A percentile compares a stretch with the other conserved stretches of the same genome.
Evolutionary conservation across 2,329 filamentous ascomycete genomes (phyloP).

Genomic region (Trichoderma brevicompactum): DNA sequence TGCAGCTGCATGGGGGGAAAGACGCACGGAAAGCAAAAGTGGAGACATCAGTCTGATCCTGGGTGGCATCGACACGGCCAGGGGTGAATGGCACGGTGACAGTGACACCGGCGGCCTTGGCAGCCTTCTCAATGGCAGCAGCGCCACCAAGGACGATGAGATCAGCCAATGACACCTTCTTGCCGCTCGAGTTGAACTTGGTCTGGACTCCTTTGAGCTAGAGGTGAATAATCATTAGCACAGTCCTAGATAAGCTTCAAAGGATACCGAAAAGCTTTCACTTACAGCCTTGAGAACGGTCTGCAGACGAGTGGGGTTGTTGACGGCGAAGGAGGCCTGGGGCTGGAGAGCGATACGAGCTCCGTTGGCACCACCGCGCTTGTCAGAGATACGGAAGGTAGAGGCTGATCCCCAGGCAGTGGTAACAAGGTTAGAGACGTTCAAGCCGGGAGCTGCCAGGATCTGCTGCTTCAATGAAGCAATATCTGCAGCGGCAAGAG

Average conservation of each 20-base stretch:
- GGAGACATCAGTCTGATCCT: slow-evolving; percentile 70
- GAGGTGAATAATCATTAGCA: background rate
- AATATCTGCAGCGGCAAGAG: slow-evolving; percentile 65
- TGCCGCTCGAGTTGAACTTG: slow-evolving; percentile 63
- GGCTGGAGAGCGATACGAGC: slow-evolving; percentile 75
- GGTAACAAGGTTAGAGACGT: slow-evolving; percentile 63
- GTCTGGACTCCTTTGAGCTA: slow-evolving; percentile 55
- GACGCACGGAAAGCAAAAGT: slow-evolving; percentile 58
- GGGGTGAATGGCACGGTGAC: slow-evolving; percentile 72
- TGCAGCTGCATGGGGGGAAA: background rate
- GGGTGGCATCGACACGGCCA: slow-evolving; percentile 70
- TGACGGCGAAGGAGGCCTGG: slow-evolving; percentile 71
- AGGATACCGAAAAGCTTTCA: background rate
- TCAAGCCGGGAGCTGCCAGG: slow-evolving; percentile 59
- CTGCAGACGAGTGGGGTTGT: slow-evolving; percentile 69
- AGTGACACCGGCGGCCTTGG: slow-evolving; percentile 49
- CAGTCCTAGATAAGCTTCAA: background rate
- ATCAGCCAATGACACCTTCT: slow-evolving; percentile 76
- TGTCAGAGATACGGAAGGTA: slow-evolving; percentile 74
- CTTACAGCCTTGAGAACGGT: slow-evolving; percentile 57
- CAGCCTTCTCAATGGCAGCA: slow-evolving; percentile 73
- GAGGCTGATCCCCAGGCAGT: slow-evolving; percentile 71
- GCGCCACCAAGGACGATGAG: slow-evolving; percentile 72
- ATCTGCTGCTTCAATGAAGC: slow-evolving; percentile 69
- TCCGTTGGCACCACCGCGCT: slow-evolving; percentile 80